These are phyloP conservation scores for Excoecaria cochinchinensis DNA, from an alignment of 345 rosid species.

Conservation along the genomic window DNA sequence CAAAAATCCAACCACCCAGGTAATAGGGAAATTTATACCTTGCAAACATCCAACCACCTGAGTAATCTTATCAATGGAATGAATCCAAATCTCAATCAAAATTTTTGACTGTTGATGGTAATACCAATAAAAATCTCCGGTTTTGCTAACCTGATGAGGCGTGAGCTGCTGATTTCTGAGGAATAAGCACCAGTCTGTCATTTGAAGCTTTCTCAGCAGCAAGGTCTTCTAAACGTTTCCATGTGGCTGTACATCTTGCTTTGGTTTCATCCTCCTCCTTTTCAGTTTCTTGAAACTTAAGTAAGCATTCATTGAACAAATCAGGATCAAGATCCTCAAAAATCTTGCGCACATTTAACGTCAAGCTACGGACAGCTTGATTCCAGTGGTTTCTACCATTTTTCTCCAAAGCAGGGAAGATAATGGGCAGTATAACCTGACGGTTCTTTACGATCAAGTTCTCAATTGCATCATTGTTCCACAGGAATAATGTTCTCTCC, in stretches of 20 bases:
- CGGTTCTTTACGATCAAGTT: conserved; percentile 23
- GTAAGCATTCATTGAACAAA: conserved; percentile 24
- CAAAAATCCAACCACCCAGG: conserved; percentile 11
- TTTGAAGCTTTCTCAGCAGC: conserved; percentile 11
- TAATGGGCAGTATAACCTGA: conserved; percentile 27
- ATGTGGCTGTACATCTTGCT: conserved; percentile 20
- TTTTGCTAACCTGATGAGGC: conserved; percentile 21
- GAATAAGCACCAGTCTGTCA: not conserved
- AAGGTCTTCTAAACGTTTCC: conserved; percentile 26
- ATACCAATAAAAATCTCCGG: conserved; percentile 15
- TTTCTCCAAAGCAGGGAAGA: conserved; percentile 29
- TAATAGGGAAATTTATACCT: not conserved
- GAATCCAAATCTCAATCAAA: conserved; percentile 19
- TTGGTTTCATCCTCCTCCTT: conserved; percentile 15
- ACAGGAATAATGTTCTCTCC: conserved; percentile 31
- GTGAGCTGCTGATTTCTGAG: not conserved
- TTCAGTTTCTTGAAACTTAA: conserved; percentile 22
- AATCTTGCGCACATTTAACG: conserved; percentile 30
- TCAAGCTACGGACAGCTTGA: conserved; percentile 35
- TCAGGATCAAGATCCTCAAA: conserved; percentile 29
- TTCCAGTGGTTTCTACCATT: conserved; percentile 32
- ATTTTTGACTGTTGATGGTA: not conserved
- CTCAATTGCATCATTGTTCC: conserved; percentile 29
- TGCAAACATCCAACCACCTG: conserved; percentile 11
- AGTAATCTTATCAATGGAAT: conserved; percentile 4